These are phyloP conservation scores for Globisporangium middletonii DNA, from an alignment of 352 stramenopile species.

Conservation along the genomic window DNA sequence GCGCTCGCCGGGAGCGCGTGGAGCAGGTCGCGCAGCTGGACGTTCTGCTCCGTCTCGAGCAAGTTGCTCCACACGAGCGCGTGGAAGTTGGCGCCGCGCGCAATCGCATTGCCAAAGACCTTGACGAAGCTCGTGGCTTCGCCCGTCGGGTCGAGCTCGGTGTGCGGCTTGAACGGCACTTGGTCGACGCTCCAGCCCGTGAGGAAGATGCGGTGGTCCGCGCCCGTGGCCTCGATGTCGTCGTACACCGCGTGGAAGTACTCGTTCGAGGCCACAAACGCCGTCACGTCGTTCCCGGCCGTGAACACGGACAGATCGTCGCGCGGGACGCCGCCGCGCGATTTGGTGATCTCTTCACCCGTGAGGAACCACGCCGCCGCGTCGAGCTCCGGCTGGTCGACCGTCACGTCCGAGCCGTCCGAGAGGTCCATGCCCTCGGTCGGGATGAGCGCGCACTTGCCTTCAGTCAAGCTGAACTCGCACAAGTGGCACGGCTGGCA, in stretches of 20 bases:
- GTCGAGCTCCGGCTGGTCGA: constrained; percentile 38
- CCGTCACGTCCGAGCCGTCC: constrained; percentile 19
- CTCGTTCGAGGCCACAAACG: constrained; percentile 27
- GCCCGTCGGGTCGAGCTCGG: constrained; percentile 13
- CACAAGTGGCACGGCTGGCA: constrained; percentile 37
- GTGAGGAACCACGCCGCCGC: constrained; percentile 56
- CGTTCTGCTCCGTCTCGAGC: constrained; percentile 45
- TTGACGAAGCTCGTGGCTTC: constrained; percentile 29
- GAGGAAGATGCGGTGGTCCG: constrained; percentile 39
- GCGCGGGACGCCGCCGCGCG: constrained; percentile 36
- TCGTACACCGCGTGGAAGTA: constrained; percentile 49
- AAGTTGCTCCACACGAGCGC: constrained; percentile 64
- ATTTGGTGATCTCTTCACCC: constrained; percentile 39
- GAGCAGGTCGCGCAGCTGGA: constrained; percentile 45
- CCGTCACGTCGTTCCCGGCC: constrained; percentile 39
- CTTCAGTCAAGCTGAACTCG: constrained; percentile 17
- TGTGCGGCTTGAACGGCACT: constrained; percentile 38
- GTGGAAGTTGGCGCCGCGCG: constrained; percentile 37
- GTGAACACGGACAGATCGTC: constrained; percentile 40
- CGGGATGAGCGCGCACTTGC: constrained; percentile 19
- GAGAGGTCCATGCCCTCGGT: constrained; percentile 11
- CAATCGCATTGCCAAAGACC: constrained; percentile 22
- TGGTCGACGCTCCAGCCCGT: constrained; percentile 62
- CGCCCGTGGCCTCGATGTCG: constrained; percentile 27
- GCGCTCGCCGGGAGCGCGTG: constrained; percentile 25